phyloP scores from a whole-genome alignment of 2,329 filamentous ascomycete species.

The Orbilia ellipsospora region DNA sequence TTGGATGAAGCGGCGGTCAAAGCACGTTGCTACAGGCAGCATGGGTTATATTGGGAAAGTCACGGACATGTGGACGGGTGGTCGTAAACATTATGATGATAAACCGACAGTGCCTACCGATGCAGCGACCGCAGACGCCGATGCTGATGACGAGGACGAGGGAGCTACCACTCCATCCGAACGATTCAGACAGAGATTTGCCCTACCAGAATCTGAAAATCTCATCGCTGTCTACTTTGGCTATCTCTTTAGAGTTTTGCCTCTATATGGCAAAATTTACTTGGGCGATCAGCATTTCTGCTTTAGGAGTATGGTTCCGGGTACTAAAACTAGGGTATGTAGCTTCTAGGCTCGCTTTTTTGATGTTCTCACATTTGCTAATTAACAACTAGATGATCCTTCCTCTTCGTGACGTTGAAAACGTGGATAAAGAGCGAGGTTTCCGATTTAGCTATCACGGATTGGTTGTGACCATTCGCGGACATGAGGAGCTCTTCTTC shows the following conservation, averaged over 20 bases:
- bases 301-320: constrained; percentile 89
- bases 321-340: constrained; percentile 80
- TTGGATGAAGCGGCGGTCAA: constrained; percentile 81
- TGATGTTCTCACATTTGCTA: constrained; percentile 19
- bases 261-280: constrained; percentile 96
- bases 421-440: constrained; percentile 92
- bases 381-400: constrained; percentile 72
- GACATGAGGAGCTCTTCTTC: constrained; percentile 96
- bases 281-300: constrained; percentile 88
- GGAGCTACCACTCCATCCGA: constrained; percentile 75
- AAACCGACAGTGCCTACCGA: constrained; percentile 61
- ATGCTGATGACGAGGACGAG: constrained; percentile 70
- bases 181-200: constrained; percentile 89
- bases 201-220: constrained; percentile 82
- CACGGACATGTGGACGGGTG: constrained; percentile 95
- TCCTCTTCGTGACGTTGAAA: constrained; percentile 90
- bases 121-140: constrained; percentile 67
- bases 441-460: constrained; percentile 92
- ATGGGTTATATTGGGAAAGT: constrained; percentile 98
- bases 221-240: constrained; percentile 91
- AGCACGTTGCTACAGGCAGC: constrained; percentile 87
- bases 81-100: constrained; percentile 81
- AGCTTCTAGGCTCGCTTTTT: neutral
- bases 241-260: constrained; percentile 88
- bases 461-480: constrained; percentile 89